phyloP scores from a whole-genome alignment of 352 stramenopile species.

The Phytopythium montanum region DNA sequence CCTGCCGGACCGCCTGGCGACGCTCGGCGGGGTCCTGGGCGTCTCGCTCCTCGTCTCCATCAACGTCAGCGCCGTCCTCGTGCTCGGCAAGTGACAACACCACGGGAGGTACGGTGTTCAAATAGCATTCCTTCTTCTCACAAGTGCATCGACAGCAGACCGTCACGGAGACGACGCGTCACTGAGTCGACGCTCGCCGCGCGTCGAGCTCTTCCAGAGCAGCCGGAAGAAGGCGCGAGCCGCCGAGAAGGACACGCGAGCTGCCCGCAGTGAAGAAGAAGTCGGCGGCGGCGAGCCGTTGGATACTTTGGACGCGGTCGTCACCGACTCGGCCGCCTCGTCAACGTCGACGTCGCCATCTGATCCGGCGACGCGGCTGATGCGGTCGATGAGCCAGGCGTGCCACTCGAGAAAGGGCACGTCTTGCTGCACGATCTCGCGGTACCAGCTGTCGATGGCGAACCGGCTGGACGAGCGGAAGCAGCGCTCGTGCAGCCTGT shows the following conservation, averaged over 20 bases:
- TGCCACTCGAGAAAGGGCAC: slow-evolving; percentile 81
- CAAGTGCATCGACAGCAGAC: neutral
- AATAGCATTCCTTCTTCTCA: neutral
- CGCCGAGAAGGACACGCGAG: slow-evolving; percentile 55
- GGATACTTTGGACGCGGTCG: neutral
- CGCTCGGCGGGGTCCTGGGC: slow-evolving; percentile 37
- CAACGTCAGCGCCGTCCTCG: slow-evolving; percentile 32
- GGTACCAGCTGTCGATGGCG: slow-evolving; percentile 84
- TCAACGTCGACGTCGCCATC: slow-evolving; percentile 34
- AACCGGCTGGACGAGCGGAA: slow-evolving; percentile 80
- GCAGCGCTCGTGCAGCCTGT: slow-evolving; percentile 72
- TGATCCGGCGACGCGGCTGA: slow-evolving; percentile 50
- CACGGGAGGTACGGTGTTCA: neutral
- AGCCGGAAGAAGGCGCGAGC: slow-evolving; percentile 67
- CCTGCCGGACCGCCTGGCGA: slow-evolving; percentile 49
- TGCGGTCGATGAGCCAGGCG: slow-evolving; percentile 81
- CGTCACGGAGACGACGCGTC: slow-evolving; percentile 6
- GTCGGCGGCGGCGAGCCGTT: slow-evolving; percentile 12
- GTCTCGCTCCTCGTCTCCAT: slow-evolving; percentile 56
- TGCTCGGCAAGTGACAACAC: slow-evolving; percentile 9
- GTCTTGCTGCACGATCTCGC: slow-evolving; percentile 62
- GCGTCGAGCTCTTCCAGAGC: slow-evolving; percentile 36
- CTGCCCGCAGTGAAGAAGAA: slow-evolving; percentile 8
- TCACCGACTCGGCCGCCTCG: neutral
- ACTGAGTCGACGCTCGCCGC: neutral